A percentile compares a stretch with the other conserved stretches of the same genome.
Conservation (phyloP, 306 rosid species). For the Vachellia collinsii region DNA sequence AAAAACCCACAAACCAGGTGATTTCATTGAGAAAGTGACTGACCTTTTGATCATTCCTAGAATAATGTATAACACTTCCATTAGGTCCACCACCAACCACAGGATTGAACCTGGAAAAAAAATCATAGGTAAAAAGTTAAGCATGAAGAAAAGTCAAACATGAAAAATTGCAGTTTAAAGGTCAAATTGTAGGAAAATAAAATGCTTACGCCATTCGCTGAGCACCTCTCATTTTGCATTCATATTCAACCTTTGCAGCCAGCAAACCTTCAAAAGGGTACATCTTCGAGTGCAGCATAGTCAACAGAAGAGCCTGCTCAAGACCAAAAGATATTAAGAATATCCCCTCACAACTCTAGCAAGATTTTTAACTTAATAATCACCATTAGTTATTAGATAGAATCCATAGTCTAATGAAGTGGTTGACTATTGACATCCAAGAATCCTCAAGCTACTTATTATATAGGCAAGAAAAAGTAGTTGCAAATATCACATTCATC, state of each 20-base stretch:
- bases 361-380: not conserved
- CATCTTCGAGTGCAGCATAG: constrained; percentile 80
- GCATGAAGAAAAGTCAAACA: constrained; percentile 22
- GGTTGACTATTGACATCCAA: not conserved
- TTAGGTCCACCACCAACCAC: constrained; percentile 97
- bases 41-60: constrained; percentile 92
- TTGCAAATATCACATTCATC: not conserved
- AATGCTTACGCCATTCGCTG: constrained; percentile 87
- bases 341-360: constrained; percentile 1
- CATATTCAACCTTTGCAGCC: constrained; percentile 90
- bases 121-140: constrained; percentile 21
- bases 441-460: not conserved
- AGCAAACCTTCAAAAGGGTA: constrained; percentile 73
- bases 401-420: not conserved
- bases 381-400: not conserved
- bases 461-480: not conserved
- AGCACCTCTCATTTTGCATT: constrained; percentile 94
- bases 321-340: constrained; percentile 37
- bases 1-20: constrained; percentile 19
- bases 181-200: constrained; percentile 34
- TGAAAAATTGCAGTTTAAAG: constrained; percentile 19
- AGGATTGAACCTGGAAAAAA: constrained; percentile 75
- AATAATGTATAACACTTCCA: constrained; percentile 85
- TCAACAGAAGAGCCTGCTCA: constrained; percentile 81
- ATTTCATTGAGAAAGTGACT: constrained; percentile 37